Conservation (phyloP, 2,329 filamentous ascomycete species). For the Nannizziopsis arthrosporioides region DNA sequence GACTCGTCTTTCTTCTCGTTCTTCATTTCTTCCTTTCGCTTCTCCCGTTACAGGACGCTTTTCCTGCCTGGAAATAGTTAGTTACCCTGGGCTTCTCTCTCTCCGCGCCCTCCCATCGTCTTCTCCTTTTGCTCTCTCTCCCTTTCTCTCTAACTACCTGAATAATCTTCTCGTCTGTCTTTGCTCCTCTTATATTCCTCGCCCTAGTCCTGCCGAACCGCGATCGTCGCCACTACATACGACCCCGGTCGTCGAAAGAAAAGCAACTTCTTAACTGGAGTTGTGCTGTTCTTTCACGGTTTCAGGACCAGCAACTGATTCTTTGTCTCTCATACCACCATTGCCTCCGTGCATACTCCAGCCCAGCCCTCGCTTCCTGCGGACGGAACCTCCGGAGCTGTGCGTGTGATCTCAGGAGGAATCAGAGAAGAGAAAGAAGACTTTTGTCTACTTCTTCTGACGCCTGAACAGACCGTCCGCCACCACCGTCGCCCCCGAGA, state of each 20-base stretch:
- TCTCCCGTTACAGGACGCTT: background rate
- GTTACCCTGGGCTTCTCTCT: background rate
- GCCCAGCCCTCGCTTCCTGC: background rate
- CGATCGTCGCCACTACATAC: background rate
- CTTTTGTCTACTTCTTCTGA: no score
- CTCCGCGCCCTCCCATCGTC: background rate
- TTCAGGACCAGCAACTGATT: background rate
- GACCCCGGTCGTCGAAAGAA: background rate
- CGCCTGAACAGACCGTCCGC: background rate
- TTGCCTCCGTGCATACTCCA: no score
- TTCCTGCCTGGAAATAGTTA: background rate
- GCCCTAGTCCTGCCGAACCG: background rate
- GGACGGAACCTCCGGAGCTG: background rate
- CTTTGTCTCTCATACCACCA: slow-evolving; percentile 3
- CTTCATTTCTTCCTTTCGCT: background rate
- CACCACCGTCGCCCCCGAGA: background rate
- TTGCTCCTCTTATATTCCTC: background rate
- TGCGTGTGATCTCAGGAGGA: no score
- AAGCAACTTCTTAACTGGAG: slow-evolving; percentile 7
- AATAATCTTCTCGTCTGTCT: background rate
- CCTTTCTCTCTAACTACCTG: background rate
- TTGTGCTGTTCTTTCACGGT: background rate
- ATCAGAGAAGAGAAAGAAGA: no score
- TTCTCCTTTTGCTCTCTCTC: background rate
- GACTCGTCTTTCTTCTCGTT: no score